Conservation (phyloP, 164 flowering plant species). For the Nelumbo lutea region DNA sequence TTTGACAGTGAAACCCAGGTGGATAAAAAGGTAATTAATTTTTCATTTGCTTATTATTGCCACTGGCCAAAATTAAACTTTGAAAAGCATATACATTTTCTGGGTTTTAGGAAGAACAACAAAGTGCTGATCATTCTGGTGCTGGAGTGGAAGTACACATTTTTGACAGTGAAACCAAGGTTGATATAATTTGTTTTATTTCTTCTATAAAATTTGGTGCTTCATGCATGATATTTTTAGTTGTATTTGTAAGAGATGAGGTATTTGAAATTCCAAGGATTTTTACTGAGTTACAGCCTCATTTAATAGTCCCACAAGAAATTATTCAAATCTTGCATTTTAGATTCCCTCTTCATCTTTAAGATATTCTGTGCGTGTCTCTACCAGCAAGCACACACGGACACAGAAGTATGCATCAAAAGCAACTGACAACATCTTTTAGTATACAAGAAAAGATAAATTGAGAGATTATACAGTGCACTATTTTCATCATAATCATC, state of each 20-base stretch:
- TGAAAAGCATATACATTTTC: background rate
- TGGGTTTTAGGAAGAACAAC: constrained; percentile 23
- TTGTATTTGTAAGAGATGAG: background rate
- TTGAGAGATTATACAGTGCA: no score
- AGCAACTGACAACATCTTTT: no score
- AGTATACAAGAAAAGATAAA: no score
- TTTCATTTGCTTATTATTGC: background rate
- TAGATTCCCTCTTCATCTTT: no score
- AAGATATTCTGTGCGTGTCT: no score
- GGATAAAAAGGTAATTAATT: no score
- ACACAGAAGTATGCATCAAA: no score
- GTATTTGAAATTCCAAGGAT: background rate
- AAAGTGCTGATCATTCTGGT: constrained; percentile 18
- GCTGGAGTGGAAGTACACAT: constrained; percentile 8
- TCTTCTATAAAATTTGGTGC: background rate
- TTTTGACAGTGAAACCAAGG: constrained; percentile 15
- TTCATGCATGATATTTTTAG: background rate
- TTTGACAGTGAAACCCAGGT: constrained; percentile 17
- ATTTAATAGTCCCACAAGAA: no score
- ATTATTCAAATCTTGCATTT: no score
- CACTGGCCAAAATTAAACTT: background rate
- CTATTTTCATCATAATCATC: no score
- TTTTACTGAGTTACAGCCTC: no score
- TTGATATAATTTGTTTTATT: constrained; percentile 6
- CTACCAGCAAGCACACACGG: no score